A percentile compares a stretch with the other conserved stretches of the same genome.
Conservation (phyloP, 176 grass and related monocot genomes). For the Panicum miliaceum region DNA sequence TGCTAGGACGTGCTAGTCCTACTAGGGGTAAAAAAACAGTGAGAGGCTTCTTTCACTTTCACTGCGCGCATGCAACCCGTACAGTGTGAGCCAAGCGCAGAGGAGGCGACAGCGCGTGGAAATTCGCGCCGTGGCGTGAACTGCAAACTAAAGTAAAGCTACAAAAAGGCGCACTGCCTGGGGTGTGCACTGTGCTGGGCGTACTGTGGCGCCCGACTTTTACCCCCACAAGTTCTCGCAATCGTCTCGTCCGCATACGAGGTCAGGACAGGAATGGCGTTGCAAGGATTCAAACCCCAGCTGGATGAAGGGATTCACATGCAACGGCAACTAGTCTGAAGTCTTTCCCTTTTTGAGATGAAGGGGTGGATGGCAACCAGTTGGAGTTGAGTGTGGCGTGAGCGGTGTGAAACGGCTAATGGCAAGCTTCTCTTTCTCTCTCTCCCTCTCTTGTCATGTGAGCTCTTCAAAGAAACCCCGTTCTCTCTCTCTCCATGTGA, state of each 20-base stretch:
- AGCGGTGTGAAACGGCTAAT: neutral
- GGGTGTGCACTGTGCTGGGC: neutral
- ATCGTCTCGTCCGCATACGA: constrained; percentile 10
- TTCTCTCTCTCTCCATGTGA: neutral
- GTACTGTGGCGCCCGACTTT: neutral
- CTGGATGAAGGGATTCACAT: constrained; percentile 20
- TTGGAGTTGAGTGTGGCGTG: neutral
- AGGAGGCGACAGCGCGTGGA: constrained; percentile 48
- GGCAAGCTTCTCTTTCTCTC: neutral
- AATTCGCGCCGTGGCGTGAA: constrained; percentile 43
- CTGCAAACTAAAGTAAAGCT: constrained; percentile 50
- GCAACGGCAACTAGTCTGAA: neutral
- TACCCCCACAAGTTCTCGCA: neutral
- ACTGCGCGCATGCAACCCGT: neutral
- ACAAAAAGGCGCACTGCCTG: constrained; percentile 43
- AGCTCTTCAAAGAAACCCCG: neutral
- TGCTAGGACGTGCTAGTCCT: constrained; percentile 3
- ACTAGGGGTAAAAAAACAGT: neutral
- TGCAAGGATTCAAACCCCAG: constrained; percentile 9
- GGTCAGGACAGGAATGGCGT: constrained; percentile 6
- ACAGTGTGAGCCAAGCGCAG: neutral
- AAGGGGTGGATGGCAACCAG: neutral
- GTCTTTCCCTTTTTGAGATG: neutral
- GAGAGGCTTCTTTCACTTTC: neutral
- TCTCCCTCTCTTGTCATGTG: neutral